Conservation (phyloP, 257 asterid genomes). For the Datura wrightii region DNA sequence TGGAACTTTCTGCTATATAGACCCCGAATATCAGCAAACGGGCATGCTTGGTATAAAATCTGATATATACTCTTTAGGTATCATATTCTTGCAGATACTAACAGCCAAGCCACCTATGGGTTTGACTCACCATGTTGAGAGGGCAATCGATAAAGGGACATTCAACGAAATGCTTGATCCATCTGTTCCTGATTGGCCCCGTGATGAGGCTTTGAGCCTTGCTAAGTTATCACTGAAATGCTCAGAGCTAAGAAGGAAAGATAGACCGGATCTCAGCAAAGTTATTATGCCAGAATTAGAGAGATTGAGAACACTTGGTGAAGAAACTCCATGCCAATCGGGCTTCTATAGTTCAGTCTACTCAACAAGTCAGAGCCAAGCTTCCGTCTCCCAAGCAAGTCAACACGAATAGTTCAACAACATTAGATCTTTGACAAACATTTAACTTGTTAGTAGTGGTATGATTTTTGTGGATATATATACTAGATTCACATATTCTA, state of each 20-base stretch:
- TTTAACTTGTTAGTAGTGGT: not conserved
- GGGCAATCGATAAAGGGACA: conserved; percentile 70
- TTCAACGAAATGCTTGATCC: conserved; percentile 72
- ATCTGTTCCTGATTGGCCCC: conserved; percentile 75
- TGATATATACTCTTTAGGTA: conserved; percentile 83
- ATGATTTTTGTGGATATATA: not conserved
- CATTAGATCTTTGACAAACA: not conserved
- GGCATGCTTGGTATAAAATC: conserved; percentile 98
- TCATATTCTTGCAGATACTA: conserved; percentile 76
- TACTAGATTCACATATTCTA: not conserved
- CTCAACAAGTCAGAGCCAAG: conserved; percentile 62
- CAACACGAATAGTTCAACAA: conserved; percentile 1
- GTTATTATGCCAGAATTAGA: conserved; percentile 73
- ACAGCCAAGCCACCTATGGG: conserved; percentile 91
- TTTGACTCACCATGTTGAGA: conserved; percentile 72
- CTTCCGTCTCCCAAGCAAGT: conserved; percentile 70
- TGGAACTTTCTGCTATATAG: conserved; percentile 95
- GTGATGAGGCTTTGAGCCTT: conserved; percentile 67
- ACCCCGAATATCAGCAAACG: conserved; percentile 95
- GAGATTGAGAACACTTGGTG: conserved; percentile 65
- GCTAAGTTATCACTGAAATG: conserved; percentile 73
- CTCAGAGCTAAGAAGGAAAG: conserved; percentile 83
- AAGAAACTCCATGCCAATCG: conserved; percentile 45
- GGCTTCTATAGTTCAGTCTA: conserved; percentile 37
- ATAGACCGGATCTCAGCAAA: conserved; percentile 87